Evolutionary conservation across 2,329 filamentous ascomycete species (phyloP), one percentile per base, ranked within the genome.

Genomic region (Furcasterigmium sp.): DNA sequence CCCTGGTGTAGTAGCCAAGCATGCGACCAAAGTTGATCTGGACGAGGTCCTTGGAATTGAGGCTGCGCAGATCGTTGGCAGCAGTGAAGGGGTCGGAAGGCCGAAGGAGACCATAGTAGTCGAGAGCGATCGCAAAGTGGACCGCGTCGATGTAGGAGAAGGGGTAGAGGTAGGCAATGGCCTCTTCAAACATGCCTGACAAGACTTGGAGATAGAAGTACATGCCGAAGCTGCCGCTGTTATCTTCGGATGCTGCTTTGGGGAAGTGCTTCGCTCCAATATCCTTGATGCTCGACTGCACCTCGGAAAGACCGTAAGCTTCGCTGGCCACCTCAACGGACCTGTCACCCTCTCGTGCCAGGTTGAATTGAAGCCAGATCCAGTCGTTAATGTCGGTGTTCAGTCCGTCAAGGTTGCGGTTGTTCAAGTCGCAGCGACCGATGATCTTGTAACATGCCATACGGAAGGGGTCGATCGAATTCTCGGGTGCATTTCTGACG

Each of bases 381-480:
- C 80, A 85, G 62, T 86, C 82, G 56, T 84, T 78, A 46, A 85
- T 78, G 45, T 82, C 78, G 13, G 75, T 79, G 54, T 78, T 78
- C 28, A 85, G 65, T 37, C 76, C 76, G 19, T 83, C 80, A 23
- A 85, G 62, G 52, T 74, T 80, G 49, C 82, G 77, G 62, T 82
- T 82, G 57, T 69, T 72, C 20, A 86, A 67, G 55, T 85, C 82
- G 53, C 82, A 84, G 37, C 82, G 89, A 37, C 94, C 93, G 54
- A 98, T 85, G 48, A 98, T 84, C 73, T 98, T 97, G 75, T 97
- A 97, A 63, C 93, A 96, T 38, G 91, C 91, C 82, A 95, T 91
- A 42, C 90, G 84, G 69, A 94, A 98, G 20, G 93, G 93, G 61
- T 98, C 93, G 50, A 94, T 82, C 2, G 87, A 87, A 58, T 91